Evolutionary conservation across 805 yeast species (phyloP).

Genomic region (Monosporozyma yasuniensis): DNA sequence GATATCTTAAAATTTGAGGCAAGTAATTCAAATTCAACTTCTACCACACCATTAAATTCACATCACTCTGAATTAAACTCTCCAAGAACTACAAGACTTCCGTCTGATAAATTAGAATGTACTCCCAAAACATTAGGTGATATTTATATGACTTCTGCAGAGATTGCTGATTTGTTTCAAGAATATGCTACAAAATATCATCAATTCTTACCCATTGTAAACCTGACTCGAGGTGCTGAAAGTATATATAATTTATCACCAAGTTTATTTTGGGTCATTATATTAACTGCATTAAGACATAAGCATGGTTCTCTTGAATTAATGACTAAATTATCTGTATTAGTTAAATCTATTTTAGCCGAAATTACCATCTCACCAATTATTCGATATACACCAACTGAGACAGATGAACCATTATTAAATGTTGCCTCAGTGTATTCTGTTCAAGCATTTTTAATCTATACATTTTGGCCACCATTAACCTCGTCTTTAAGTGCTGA

Average conservation of each 20-base stretch:
- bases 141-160: conserved; percentile 45
- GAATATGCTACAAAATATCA: conserved; percentile 74
- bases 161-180: conserved; percentile 50
- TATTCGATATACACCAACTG: conserved; percentile 69
- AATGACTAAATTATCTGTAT: conserved; percentile 54
- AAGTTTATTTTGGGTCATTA: conserved; percentile 85
- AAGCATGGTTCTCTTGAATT: conserved; percentile 33
- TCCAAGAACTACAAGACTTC: neutral
- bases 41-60: neutral
- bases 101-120: conserved; percentile 29
- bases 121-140: conserved; percentile 63
- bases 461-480: conserved; percentile 92
- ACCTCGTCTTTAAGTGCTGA: conserved; percentile 92
- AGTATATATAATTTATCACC: conserved; percentile 73
- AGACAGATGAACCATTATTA: conserved; percentile 55
- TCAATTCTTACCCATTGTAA: conserved; percentile 80
- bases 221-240: conserved; percentile 73
- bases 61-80: neutral
- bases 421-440: conserved; percentile 87
- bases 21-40: neutral
- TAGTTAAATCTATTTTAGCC: conserved; percentile 67
- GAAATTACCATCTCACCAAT: conserved; percentile 89
- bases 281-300: conserved; percentile 65
- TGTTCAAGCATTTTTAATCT: conserved; percentile 83
- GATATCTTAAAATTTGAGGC: conserved; percentile 3